Conservation (phyloP, 2,329 filamentous ascomycete species). For the Pseudogymnoascus sp. region DNA sequence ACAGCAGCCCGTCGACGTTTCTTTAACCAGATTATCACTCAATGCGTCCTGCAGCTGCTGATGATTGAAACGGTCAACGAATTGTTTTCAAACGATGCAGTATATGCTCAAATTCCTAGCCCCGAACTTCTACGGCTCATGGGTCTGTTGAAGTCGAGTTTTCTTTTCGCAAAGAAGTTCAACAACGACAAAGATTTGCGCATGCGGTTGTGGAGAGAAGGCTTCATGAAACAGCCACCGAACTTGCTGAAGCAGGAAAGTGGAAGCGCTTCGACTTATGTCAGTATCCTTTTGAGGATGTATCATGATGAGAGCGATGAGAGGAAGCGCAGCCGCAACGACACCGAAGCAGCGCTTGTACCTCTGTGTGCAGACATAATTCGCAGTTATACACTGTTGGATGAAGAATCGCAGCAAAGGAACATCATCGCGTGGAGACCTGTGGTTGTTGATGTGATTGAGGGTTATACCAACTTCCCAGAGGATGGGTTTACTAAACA, state of each 20-base stretch:
- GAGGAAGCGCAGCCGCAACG: slow-evolving; percentile 65
- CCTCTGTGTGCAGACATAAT: slow-evolving; percentile 95
- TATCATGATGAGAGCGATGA: slow-evolving; percentile 84
- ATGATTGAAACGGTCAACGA: slow-evolving; percentile 99
- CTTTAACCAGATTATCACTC: slow-evolving; percentile 99
- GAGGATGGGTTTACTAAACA: slow-evolving; percentile 70
- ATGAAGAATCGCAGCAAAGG: slow-evolving; percentile 92
- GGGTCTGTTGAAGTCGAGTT: slow-evolving; percentile 89
- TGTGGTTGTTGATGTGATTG: slow-evolving; percentile 92
- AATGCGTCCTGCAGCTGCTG: slow-evolving; percentile 90
- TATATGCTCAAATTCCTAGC: slow-evolving; percentile 89
- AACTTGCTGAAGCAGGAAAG: slow-evolving; percentile 96
- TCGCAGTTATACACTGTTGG: slow-evolving; percentile 70
- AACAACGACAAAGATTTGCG: slow-evolving; percentile 95
- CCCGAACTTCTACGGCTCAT: slow-evolving; percentile 83
- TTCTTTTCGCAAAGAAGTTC: slow-evolving; percentile 93
- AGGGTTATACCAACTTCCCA: slow-evolving; percentile 83
- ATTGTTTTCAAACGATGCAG: slow-evolving; percentile 92
- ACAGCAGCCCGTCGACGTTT: slow-evolving; percentile 87
- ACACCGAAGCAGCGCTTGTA: slow-evolving; percentile 86
- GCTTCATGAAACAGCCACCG: slow-evolving; percentile 98
- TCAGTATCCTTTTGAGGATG: slow-evolving; percentile 94
- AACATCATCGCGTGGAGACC: slow-evolving; percentile 97
- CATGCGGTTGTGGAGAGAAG: slow-evolving; percentile 90
- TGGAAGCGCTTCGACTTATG: slow-evolving; percentile 87